Conservation (phyloP, 345 rosid species). For the Gossypium herbaceum region DNA sequence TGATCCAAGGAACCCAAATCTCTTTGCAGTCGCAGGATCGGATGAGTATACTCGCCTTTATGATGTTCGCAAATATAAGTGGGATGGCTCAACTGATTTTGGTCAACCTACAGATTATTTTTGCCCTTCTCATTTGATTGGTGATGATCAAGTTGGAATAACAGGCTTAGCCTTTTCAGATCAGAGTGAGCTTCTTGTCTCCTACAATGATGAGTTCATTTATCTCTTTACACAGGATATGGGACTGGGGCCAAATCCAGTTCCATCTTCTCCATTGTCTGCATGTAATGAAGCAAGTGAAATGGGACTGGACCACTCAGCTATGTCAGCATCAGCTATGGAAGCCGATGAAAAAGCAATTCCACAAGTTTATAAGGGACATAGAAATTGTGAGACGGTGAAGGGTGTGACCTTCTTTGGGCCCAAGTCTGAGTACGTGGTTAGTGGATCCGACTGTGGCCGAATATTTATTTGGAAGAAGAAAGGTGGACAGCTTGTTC, state of each 20-base stretch:
- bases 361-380: conserved; percentile 78
- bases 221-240: conserved; percentile 67
- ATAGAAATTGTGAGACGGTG: conserved; percentile 64
- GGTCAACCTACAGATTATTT: conserved; percentile 57
- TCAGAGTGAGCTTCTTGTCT: conserved; percentile 85
- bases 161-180: conserved; percentile 89
- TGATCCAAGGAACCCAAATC: conserved; percentile 74
- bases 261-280: conserved; percentile 30
- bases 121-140: conserved; percentile 71
- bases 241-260: conserved; percentile 69
- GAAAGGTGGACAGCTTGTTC: conserved; percentile 67
- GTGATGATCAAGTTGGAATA: conserved; percentile 54
- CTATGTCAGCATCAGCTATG: conserved; percentile 21
- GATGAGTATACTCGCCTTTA: conserved; percentile 81
- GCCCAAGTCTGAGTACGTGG: conserved; percentile 82
- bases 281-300: conserved; percentile 32
- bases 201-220: conserved; percentile 69
- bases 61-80: conserved; percentile 67
- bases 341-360: conserved; percentile 22
- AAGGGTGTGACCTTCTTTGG: conserved; percentile 89
- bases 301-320: conserved; percentile 21
- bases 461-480: conserved; percentile 90
- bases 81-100: conserved; percentile 51
- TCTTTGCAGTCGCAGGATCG: conserved; percentile 73
- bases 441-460: conserved; percentile 97